These are phyloP conservation scores for Aureobasidium subglaciale DNA, from an alignment of 2,329 filamentous ascomycete species.

Conservation along the genomic window DNA sequence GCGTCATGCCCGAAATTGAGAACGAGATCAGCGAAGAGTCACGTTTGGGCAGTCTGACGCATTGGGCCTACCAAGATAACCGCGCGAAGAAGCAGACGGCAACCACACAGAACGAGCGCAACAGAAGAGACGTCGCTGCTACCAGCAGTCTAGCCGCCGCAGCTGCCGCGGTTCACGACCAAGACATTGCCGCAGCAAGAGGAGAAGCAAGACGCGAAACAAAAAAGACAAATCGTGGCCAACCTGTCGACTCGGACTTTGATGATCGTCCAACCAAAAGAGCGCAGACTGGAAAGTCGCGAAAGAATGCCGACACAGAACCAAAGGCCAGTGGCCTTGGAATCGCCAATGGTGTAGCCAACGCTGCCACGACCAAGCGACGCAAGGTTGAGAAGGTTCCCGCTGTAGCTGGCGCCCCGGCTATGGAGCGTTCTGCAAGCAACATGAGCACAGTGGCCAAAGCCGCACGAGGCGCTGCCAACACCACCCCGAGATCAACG, in stretches of 20 bases:
- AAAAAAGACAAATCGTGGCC: conserved; percentile 56
- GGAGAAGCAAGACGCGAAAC: conserved; percentile 75
- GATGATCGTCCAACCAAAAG: conserved; percentile 66
- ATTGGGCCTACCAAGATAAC: conserved; percentile 93
- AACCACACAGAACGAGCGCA: conserved; percentile 59
- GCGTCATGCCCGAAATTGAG: conserved; percentile 79
- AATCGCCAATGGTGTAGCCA: conserved; percentile 47
- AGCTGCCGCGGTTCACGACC: conserved; percentile 68
- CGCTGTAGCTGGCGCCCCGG: conserved; percentile 33
- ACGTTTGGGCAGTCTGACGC: conserved; percentile 79
- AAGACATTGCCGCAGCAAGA: conserved; percentile 70
- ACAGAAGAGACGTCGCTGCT: conserved; percentile 70
- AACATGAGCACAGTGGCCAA: conserved; percentile 35
- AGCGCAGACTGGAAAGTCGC: conserved; percentile 51
- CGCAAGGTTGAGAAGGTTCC: conserved; percentile 68
- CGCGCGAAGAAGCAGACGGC: conserved; percentile 47
- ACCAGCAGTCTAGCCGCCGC: conserved; percentile 63
- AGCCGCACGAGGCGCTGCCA: conserved; percentile 24
- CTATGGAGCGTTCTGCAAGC: conserved; percentile 64
- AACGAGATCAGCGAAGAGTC: conserved; percentile 90
- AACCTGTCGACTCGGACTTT: conserved; percentile 69
- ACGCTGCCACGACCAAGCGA: conserved; percentile 58
- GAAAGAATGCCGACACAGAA: conserved; percentile 51
- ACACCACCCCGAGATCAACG: conserved; percentile 60
- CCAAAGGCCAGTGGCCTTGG: conserved; percentile 44